Evolutionary conservation across 805 yeast genomes (phyloP).

Genomic region (Metschnikowia arizonensis): DNA sequence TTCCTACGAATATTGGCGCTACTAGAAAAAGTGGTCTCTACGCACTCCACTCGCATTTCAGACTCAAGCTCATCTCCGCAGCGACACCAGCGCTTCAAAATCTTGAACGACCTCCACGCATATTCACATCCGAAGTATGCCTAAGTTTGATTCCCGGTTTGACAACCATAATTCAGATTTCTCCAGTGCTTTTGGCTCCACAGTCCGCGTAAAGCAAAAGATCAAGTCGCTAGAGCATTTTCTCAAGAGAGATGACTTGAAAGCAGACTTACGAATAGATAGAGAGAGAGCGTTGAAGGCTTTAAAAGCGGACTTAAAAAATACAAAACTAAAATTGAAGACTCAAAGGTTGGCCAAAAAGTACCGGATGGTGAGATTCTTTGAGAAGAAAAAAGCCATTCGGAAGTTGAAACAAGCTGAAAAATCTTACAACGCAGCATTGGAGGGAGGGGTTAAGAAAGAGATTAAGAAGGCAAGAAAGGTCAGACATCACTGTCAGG

Average conservation of each 20-base stretch:
- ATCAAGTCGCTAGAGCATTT: conserved; percentile 82
- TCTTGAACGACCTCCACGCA: not conserved
- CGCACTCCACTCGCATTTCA: conserved; percentile 4
- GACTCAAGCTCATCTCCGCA: conserved; percentile 4
- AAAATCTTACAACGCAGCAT: conserved; percentile 34
- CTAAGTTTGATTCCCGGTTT: conserved; percentile 10
- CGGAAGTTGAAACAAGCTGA: conserved; percentile 58
- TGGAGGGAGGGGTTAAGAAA: conserved; percentile 32
- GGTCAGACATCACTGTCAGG: conserved; percentile 51
- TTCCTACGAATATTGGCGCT: not conserved
- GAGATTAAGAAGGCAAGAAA: conserved; percentile 45
- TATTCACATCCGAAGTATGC: conserved; percentile 5
- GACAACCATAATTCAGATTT: conserved; percentile 15
- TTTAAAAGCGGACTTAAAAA: conserved; percentile 52
- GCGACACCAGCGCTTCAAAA: not conserved
- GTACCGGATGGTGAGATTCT: conserved; percentile 91
- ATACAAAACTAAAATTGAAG: conserved; percentile 41
- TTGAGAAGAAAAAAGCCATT: conserved; percentile 81
- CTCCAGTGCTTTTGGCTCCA: conserved; percentile 18
- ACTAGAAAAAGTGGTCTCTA: not conserved
- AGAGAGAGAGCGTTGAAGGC: conserved; percentile 76
- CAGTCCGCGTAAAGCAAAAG: conserved; percentile 58
- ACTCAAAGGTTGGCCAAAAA: conserved; percentile 57
- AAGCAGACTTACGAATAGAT: conserved; percentile 60
- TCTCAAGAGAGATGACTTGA: conserved; percentile 53